Evolutionary conservation across 768 basidiomycete species (phyloP).

Genomic region (Kwoniella sp.): DNA sequence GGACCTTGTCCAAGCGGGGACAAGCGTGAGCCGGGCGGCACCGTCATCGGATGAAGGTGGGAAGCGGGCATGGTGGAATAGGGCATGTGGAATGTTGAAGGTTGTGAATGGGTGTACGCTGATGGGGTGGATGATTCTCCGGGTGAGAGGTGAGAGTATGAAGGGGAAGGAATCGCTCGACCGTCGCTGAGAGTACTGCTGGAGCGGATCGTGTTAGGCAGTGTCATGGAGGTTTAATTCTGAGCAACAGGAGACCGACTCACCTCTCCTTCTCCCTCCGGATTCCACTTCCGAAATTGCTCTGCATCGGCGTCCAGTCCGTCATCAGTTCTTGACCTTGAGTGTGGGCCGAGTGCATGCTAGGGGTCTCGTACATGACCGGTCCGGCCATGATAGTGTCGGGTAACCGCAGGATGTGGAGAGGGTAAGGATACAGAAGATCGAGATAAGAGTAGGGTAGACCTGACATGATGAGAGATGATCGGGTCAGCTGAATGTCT

Average conservation of each 20-base stretch:
- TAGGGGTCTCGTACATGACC: conserved; percentile 21
- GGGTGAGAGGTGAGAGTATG: conserved; percentile 27
- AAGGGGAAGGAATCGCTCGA: conserved; percentile 18
- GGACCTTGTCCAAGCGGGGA: conserved; percentile 17
- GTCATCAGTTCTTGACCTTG: conserved; percentile 30
- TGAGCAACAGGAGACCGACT: background rate
- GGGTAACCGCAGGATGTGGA: conserved; percentile 1
- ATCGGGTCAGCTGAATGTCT: background rate
- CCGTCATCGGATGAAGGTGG: conserved; percentile 19
- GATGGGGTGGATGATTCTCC: conserved; percentile 13
- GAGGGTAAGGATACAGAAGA: conserved; percentile 1
- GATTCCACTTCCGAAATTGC: conserved; percentile 7
- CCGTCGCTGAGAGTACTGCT: conserved; percentile 4
- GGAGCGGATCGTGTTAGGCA: background rate
- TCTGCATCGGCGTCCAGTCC: conserved; percentile 23
- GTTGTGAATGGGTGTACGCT: conserved; percentile 17
- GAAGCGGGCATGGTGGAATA: conserved; percentile 18
- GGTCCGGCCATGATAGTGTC: conserved; percentile 20
- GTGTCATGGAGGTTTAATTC: background rate
- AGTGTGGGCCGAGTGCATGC: conserved; percentile 11
- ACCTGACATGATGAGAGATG: too few relatives aligned
- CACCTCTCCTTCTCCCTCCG: conserved; percentile 17
- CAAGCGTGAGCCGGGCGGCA: conserved; percentile 10
- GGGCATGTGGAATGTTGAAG: conserved; percentile 8
- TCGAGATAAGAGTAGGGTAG: background rate